Conservation (phyloP, 495 filamentous ascomycete genomes). For the Lentithecium fluviatile region DNA sequence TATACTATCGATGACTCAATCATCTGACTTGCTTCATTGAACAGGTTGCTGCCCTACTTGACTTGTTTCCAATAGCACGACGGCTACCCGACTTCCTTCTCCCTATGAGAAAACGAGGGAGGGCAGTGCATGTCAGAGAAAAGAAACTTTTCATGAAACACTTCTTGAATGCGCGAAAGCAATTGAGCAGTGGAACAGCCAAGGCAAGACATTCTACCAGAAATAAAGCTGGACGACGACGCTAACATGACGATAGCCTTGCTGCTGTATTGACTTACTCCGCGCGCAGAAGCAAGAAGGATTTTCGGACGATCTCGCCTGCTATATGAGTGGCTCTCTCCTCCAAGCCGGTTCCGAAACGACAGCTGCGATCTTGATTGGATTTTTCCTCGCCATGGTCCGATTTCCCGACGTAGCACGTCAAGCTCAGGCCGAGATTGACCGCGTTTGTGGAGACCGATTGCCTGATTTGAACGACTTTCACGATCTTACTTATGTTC, state of each 20-base stretch:
- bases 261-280: slow-evolving; percentile 6
- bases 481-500: slow-evolving; percentile 23
- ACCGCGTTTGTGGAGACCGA: slow-evolving; percentile 28
- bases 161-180: slow-evolving; percentile 44
- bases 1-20: too few relatives aligned
- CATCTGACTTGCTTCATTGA: slow-evolving; percentile 47
- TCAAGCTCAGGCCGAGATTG: slow-evolving; percentile 35
- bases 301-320: slow-evolving; percentile 7
- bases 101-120: slow-evolving; percentile 36
- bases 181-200: slow-evolving; percentile 36
- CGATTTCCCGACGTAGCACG: slow-evolving; percentile 29
- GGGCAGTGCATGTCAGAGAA: slow-evolving; percentile 39
- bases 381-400: slow-evolving; percentile 35
- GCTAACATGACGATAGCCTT: slow-evolving; percentile 1
- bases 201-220: slow-evolving; percentile 24
- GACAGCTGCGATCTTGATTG: slow-evolving; percentile 28
- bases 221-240: not conserved
- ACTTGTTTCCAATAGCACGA: slow-evolving; percentile 48
- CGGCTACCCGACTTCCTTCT: slow-evolving; percentile 47
- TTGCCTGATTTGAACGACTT: slow-evolving; percentile 28
- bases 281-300: not conserved
- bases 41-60: slow-evolving; percentile 49
- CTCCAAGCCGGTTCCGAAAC: slow-evolving; percentile 30
- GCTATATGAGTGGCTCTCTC: slow-evolving; percentile 15
- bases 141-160: slow-evolving; percentile 42